Conservation (phyloP, 768 basidiomycete genomes). For the Leccinum subtestaceum region DNA sequence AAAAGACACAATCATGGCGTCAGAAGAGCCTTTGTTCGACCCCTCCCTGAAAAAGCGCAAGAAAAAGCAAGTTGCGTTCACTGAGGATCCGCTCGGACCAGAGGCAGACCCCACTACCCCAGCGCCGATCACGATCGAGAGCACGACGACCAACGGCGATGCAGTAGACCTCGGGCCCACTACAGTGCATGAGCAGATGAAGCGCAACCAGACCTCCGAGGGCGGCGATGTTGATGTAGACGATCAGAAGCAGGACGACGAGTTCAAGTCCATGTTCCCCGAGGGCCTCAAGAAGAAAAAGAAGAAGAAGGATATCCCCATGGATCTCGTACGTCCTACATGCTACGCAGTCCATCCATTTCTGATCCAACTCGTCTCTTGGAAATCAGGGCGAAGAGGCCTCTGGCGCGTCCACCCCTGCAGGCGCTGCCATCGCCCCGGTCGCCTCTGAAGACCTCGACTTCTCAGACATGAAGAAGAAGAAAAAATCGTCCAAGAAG, state of each 20-base stretch:
- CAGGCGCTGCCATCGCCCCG: constrained; percentile 34
- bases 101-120: constrained; percentile 82
- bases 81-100: constrained; percentile 78
- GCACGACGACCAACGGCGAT: constrained; percentile 66
- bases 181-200: constrained; percentile 77
- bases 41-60: constrained; percentile 83
- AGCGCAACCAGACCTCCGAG: constrained; percentile 39
- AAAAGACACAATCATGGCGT: constrained; percentile 41
- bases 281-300: constrained; percentile 90
- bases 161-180: constrained; percentile 73
- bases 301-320: constrained; percentile 88
- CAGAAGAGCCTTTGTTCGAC: constrained; percentile 78
- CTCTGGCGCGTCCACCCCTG: constrained; percentile 65
- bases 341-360: background rate
- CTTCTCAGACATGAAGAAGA: constrained; percentile 96
- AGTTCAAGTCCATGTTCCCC: constrained; percentile 76
- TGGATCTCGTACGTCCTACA: constrained; percentile 61
- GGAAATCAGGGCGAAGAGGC: constrained; percentile 53
- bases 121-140: constrained; percentile 70
- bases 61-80: constrained; percentile 81
- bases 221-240: constrained; percentile 34
- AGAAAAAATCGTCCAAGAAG: constrained; percentile 92
- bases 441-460: constrained; percentile 74
- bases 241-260: constrained; percentile 63
- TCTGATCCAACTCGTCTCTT: constrained; percentile 1